Percentiles rank a stretch among this genome's conserved stretches.
Conservation (phyloP, 23 red algal species). For the Gracilariopsis chorda region DNA sequence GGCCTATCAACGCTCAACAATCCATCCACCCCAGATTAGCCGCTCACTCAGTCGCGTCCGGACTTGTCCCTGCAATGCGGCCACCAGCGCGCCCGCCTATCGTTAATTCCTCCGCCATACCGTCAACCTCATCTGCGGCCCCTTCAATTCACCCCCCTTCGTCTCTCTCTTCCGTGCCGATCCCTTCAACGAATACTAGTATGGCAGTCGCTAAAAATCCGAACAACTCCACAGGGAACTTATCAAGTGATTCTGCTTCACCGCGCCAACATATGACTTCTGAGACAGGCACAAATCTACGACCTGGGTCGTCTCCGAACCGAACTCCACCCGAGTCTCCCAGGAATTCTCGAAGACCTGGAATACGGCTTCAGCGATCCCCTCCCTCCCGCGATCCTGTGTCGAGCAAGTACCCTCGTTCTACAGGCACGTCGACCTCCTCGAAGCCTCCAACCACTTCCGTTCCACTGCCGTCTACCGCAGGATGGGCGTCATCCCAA, state of each 20-base stretch:
- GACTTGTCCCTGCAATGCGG: background rate
- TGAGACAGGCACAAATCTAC: no score
- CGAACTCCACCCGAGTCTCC: background rate
- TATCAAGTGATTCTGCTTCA: background rate
- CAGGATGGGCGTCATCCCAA: constrained; percentile 36
- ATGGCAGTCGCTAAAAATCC: background rate
- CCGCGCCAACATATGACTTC: background rate
- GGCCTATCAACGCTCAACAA: background rate
- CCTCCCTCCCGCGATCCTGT: background rate
- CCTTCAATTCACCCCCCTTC: background rate
- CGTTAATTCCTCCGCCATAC: background rate
- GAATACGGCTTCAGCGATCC: background rate
- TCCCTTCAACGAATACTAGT: background rate
- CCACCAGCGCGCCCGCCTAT: background rate
- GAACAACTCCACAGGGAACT: background rate
- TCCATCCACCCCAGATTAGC: constrained; percentile 10
- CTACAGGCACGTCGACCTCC: background rate
- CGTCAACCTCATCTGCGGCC: background rate
- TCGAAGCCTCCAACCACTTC: background rate
- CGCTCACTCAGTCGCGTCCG: constrained; percentile 9
- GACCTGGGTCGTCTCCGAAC: background rate
- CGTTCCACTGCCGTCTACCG: constrained; percentile 34
- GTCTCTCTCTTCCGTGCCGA: background rate
- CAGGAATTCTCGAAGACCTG: background rate
- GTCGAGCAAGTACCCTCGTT: background rate